These are phyloP conservation scores for Castanea crenata DNA, from an alignment of 306 rosid species.

Conservation along the genomic window DNA sequence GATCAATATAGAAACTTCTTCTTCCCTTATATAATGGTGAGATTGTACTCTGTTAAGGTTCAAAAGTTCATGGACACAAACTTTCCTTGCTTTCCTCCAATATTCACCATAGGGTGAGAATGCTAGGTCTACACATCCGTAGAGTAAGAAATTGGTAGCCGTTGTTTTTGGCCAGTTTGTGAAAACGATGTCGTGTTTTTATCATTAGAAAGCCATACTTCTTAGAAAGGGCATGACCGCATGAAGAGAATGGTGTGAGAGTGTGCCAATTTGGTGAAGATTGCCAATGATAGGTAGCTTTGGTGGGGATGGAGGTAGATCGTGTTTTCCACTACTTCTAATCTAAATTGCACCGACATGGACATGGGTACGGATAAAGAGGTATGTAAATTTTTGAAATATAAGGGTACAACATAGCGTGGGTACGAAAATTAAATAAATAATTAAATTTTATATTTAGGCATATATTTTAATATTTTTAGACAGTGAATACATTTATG, in stretches of 20 bases:
- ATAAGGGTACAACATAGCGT: too few relatives aligned
- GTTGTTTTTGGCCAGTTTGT: constrained; percentile 13
- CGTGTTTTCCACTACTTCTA: neutral
- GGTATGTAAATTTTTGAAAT: too few relatives aligned
- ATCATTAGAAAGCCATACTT: constrained; percentile 7
- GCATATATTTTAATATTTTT: too few relatives aligned
- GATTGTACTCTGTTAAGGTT: constrained; percentile 1
- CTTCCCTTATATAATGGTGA: neutral
- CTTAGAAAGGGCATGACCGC: neutral
- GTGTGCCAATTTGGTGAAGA: constrained; percentile 19
- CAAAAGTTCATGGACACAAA: constrained; percentile 1
- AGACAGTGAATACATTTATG: too few relatives aligned
- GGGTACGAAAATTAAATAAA: too few relatives aligned
- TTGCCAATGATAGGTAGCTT: constrained; percentile 11
- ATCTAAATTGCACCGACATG: neutral
- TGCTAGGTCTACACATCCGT: constrained; percentile 10
- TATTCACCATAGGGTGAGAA: constrained; percentile 14
- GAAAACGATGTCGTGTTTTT: constrained; percentile 21
- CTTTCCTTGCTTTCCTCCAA: constrained; percentile 8
- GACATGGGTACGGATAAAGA: too few relatives aligned
- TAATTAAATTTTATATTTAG: too few relatives aligned
- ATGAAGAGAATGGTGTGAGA: constrained; percentile 13
- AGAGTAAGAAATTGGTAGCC: neutral
- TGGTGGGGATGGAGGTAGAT: constrained; percentile 14
- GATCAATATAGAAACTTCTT: neutral